phyloP scores from a whole-genome alignment of 108 stramenopile genomes.

The Nitzschia putrida region DNA sequence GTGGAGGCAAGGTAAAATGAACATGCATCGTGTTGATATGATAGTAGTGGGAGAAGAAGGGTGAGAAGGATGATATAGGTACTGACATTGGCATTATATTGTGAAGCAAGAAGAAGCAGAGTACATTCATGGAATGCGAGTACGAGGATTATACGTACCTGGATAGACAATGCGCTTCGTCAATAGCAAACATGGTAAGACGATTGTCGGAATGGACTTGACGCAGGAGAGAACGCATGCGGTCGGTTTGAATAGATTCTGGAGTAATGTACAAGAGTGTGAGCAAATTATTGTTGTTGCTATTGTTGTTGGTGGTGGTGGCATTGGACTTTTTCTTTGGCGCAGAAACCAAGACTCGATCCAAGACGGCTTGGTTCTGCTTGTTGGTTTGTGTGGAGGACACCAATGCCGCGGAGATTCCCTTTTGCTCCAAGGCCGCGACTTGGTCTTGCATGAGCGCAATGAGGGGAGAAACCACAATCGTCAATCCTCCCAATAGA shows the following conservation, averaged over 20 bases:
- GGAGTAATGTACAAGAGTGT: constrained; percentile 95
- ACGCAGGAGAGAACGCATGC: constrained; percentile 63
- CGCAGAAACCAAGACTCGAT: constrained; percentile 42
- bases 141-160: constrained; percentile 21
- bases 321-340: constrained; percentile 11
- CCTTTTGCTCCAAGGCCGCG: constrained; percentile 51
- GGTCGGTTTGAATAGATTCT: constrained; percentile 84
- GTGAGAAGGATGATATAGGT: background rate
- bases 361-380: constrained; percentile 54
- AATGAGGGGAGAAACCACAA: constrained; percentile 95
- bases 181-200: constrained; percentile 86
- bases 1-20: background rate
- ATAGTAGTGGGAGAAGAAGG: no score
- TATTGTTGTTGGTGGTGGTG: constrained; percentile 9
- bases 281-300: constrained; percentile 26
- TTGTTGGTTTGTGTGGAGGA: constrained; percentile 46
- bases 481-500: constrained; percentile 75
- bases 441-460: constrained; percentile 97
- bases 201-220: constrained; percentile 67
- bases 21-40: no score
- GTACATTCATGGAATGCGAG: background rate
- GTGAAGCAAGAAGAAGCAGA: background rate
- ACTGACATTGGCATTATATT: no score
- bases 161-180: constrained; percentile 96
- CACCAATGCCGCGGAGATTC: constrained; percentile 66